Percentiles rank a stretch among this genome's conserved stretches.
Evolutionary conservation across 345 rosid genomes (phyloP).

Genomic region (Lumnitzera littorea): DNA sequence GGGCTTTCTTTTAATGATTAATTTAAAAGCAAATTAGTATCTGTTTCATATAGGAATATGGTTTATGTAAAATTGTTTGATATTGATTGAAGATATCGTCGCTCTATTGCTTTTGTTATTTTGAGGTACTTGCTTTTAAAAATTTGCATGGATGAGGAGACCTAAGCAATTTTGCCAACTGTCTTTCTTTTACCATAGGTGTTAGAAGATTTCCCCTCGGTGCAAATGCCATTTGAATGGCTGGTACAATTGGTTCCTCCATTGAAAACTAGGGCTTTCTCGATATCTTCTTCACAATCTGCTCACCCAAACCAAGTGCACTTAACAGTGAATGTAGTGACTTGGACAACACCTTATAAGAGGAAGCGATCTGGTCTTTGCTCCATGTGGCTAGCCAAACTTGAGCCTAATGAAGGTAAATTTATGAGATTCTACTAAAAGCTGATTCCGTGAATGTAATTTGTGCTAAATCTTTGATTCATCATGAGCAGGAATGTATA

Average conservation of each 20-base stretch:
- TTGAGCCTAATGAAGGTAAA: constrained; percentile 62
- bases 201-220: constrained; percentile 90
- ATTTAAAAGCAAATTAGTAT: no score
- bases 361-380: constrained; percentile 74
- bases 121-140: background rate
- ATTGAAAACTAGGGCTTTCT: constrained; percentile 74
- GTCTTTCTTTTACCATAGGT: constrained; percentile 37
- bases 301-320: constrained; percentile 82
- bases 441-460: background rate
- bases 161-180: constrained; percentile 2
- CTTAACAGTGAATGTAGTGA: constrained; percentile 72
- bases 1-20: no score
- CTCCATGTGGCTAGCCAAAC: constrained; percentile 79
- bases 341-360: constrained; percentile 86
- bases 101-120: no score
- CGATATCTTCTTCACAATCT: constrained; percentile 78
- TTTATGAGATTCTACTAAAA: background rate
- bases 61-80: no score
- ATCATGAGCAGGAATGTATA: constrained; percentile 33
- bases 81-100: no score
- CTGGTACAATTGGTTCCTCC: constrained; percentile 88
- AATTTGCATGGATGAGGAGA: background rate
- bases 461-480: constrained; percentile 6
- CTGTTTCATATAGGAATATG: no score
- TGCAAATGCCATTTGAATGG: constrained; percentile 90